A percentile compares a stretch with the other conserved stretches of the same genome.
These are phyloP conservation scores for Clitoria ternatea DNA, from an alignment of 306 rosid genomes.

Conservation along the genomic window DNA sequence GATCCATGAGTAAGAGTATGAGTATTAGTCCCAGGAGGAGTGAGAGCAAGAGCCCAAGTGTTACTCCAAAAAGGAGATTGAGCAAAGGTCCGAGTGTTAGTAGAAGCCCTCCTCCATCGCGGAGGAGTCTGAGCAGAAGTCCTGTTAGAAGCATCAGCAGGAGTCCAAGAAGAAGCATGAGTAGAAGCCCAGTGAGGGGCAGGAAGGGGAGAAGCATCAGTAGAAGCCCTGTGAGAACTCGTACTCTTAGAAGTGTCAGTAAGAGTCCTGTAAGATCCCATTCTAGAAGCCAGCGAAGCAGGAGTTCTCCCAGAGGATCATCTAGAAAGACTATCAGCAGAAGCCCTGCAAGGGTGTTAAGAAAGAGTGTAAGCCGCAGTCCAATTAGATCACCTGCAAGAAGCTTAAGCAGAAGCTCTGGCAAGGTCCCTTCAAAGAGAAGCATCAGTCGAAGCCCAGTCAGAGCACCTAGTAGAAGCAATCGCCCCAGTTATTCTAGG, in stretches of 20 bases:
- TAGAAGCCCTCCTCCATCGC: constrained; percentile 54
- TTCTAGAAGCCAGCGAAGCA: constrained; percentile 44
- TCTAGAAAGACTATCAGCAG: constrained; percentile 50
- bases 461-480: constrained; percentile 50
- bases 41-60: constrained; percentile 56
- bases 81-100: constrained; percentile 22
- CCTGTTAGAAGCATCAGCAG: constrained; percentile 48
- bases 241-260: constrained; percentile 35
- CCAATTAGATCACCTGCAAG: constrained; percentile 68
- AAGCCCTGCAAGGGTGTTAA: constrained; percentile 61
- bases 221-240: constrained; percentile 42
- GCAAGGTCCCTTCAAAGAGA: constrained; percentile 57
- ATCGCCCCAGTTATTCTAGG: constrained; percentile 75
- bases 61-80: constrained; percentile 45
- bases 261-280: constrained; percentile 43
- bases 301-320: constrained; percentile 57
- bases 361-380: constrained; percentile 62
- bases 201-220: constrained; percentile 37
- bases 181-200: constrained; percentile 1
- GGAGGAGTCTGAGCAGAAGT: constrained; percentile 62
- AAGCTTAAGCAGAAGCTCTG: constrained; percentile 85
- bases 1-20: constrained; percentile 85
- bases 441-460: constrained; percentile 70
- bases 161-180: constrained; percentile 41
- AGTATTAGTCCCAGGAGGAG: constrained; percentile 82